Evolutionary conservation across 306 rosid genomes (phyloP).

Genomic region (Datisca glomerata): DNA sequence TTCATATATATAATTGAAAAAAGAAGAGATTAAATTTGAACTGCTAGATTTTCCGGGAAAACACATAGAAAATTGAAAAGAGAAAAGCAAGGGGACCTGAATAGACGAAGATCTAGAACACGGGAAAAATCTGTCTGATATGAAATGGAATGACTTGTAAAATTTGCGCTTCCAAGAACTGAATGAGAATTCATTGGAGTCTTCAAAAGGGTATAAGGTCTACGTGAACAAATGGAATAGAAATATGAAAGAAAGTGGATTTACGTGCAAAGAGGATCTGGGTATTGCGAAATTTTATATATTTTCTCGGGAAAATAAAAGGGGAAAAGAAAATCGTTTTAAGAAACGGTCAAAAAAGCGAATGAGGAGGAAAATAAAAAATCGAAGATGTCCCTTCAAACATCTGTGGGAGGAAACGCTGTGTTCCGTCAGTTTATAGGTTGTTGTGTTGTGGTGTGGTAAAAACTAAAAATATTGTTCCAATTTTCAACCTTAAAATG

Average conservation of each 20-base stretch:
- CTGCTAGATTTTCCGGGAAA: conserved; percentile 10
- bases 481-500: too few species aligned
- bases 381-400: conserved; percentile 32
- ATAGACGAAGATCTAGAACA: conserved; percentile 24
- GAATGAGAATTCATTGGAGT: conserved; percentile 12
- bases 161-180: conserved; percentile 13
- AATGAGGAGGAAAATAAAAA: conserved; percentile 21
- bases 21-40: neutral
- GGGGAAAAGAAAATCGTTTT: neutral
- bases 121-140: conserved; percentile 14
- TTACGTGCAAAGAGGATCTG: conserved; percentile 26
- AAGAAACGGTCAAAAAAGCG: conserved; percentile 41
- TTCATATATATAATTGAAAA: conserved; percentile 3
- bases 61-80: conserved; percentile 12
- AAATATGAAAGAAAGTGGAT: conserved; percentile 21
- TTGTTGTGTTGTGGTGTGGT: too few species aligned
- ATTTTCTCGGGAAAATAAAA: conserved; percentile 20
- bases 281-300: neutral
- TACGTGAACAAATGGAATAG: conserved; percentile 5
- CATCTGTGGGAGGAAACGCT: conserved; percentile 24
- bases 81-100: conserved; percentile 29
- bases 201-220: neutral
- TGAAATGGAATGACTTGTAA: conserved; percentile 18
- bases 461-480: too few species aligned
- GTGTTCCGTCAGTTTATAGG: conserved; percentile 26